phyloP scores from a whole-genome alignment of 345 rosid genomes.

The Eucalyptus cloeziana region DNA sequence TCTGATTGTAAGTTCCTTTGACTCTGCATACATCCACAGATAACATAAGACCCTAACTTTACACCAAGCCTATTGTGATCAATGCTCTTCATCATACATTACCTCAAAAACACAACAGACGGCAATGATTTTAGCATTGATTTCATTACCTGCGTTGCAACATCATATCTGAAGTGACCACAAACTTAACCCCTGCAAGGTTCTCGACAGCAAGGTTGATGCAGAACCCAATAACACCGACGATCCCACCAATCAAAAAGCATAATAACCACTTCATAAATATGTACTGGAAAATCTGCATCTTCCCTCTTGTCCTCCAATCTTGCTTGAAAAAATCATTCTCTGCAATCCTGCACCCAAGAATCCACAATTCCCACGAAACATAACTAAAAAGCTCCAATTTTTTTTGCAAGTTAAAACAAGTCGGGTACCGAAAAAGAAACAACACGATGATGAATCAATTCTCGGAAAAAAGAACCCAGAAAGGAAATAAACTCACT shows the following conservation, averaged over 20 bases:
- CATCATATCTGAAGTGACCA: slow-evolving; percentile 91
- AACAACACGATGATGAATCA: neutral
- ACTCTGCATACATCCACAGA: neutral
- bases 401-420: neutral
- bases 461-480: neutral
- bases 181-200: slow-evolving; percentile 75
- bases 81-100: neutral
- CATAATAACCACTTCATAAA: slow-evolving; percentile 82
- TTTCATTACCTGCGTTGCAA: slow-evolving; percentile 28
- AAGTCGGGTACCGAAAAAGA: neutral
- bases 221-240: slow-evolving; percentile 68
- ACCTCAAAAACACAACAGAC: neutral
- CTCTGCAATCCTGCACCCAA: slow-evolving; percentile 39
- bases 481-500: slow-evolving; percentile 16
- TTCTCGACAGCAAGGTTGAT: slow-evolving; percentile 90
- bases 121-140: neutral
- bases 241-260: slow-evolving; percentile 52
- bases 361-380: neutral
- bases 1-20: neutral
- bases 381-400: neutral
- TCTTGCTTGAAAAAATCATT: slow-evolving; percentile 90
- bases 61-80: neutral
- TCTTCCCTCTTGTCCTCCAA: slow-evolving; percentile 64
- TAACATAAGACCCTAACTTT: neutral
- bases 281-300: slow-evolving; percentile 57